Conservation (phyloP, 2,329 filamentous ascomycete genomes). For the Penicillium sp. region DNA sequence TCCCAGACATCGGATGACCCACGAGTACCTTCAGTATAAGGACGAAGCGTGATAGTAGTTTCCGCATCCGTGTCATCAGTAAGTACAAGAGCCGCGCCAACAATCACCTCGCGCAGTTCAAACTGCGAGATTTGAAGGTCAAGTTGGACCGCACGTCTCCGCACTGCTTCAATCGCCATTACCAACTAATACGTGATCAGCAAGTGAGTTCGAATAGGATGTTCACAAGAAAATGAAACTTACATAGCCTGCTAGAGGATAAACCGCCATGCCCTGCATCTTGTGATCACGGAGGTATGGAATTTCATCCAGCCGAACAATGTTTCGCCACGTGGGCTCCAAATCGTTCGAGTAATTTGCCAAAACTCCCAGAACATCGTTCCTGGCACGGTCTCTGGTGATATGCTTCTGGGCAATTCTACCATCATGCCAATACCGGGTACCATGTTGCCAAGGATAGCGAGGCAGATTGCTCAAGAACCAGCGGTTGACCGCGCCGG, state of each 20-base stretch:
- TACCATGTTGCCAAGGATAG: conserved; percentile 55
- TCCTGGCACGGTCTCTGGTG: conserved; percentile 20
- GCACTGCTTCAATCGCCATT: conserved; percentile 38
- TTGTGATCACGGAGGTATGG: conserved; percentile 33
- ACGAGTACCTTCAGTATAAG: conserved; percentile 41
- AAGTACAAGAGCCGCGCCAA: conserved; percentile 52
- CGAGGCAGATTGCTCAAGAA: conserved; percentile 39
- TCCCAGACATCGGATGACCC: conserved; percentile 32
- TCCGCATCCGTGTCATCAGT: conserved; percentile 52
- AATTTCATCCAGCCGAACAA: conserved; percentile 26
- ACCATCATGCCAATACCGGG: conserved; percentile 48
- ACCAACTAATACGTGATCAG: conserved; percentile 12
- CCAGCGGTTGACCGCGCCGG: conserved; percentile 13
- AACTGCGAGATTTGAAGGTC: conserved; percentile 45
- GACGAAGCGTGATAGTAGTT: conserved; percentile 51
- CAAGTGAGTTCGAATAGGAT: not conserved
- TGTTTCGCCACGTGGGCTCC: conserved; percentile 31
- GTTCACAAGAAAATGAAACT: not conserved
- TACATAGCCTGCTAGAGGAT: conserved; percentile 29
- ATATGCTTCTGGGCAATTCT: conserved; percentile 38
- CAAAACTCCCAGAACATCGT: conserved; percentile 30
- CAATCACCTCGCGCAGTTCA: conserved; percentile 51
- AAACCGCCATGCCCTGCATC: conserved; percentile 34
- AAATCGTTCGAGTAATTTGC: conserved; percentile 28
- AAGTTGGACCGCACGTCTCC: conserved; percentile 27